These are phyloP conservation scores for Coelastrella sp. DNA, from an alignment of 139 green algal species.

Conservation along the genomic window DNA sequence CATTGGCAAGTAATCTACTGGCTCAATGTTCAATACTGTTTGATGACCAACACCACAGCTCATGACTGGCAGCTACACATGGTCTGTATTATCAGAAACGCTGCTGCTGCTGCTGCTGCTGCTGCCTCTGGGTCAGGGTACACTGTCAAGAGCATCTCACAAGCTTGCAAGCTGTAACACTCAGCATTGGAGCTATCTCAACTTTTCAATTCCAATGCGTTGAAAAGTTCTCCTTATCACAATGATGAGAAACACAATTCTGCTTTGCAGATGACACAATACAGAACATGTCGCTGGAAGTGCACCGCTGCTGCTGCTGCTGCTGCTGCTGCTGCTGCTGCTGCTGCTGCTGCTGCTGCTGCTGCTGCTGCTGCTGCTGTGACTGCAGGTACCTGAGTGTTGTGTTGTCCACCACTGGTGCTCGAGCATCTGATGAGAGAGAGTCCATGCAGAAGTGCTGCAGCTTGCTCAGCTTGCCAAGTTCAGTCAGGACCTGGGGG, in stretches of 20 bases:
- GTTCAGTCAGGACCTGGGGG: background rate
- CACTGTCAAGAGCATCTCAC: too few species aligned
- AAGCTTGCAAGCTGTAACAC: too few species aligned
- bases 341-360: background rate
- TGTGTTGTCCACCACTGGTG: constrained; percentile 8
- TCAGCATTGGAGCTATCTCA: too few species aligned
- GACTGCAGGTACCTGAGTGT: background rate
- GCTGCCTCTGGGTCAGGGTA: background rate
- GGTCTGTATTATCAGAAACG: background rate
- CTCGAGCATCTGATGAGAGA: background rate
- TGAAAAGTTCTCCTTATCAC: too few species aligned
- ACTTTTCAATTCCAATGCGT: too few species aligned
- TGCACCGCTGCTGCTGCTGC: background rate
- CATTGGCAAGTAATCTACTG: too few species aligned
- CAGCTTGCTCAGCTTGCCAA: background rate
- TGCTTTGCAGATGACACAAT: background rate
- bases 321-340: background rate
- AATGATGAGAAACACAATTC: background rate
- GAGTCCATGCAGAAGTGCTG: constrained; percentile 37
- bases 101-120: background rate
- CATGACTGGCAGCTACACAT: too few species aligned
- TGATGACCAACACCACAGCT: too few species aligned
- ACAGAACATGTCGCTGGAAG: background rate
- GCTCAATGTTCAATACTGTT: too few species aligned
- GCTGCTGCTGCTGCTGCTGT: background rate